A percentile compares a stretch with the other conserved stretches of the same genome.
phyloP scores from a whole-genome alignment of 2,329 filamentous ascomycete species.

The Cladosporium halotolerans region DNA sequence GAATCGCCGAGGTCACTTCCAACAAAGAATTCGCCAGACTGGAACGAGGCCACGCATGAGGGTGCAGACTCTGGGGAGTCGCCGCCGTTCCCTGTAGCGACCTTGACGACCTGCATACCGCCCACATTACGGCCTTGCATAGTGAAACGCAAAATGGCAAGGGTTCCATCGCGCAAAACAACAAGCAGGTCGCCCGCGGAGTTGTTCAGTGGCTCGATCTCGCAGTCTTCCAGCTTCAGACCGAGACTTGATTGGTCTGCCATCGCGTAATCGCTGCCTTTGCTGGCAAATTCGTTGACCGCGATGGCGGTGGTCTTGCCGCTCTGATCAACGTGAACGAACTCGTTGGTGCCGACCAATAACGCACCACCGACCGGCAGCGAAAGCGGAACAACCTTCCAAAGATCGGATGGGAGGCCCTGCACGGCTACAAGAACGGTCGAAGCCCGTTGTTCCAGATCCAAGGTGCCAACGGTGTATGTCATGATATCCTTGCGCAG shows the following conservation, averaged over 20 bases:
- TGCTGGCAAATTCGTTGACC: conserved; percentile 83
- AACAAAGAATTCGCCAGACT: conserved; percentile 57
- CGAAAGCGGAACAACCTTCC: conserved; percentile 73
- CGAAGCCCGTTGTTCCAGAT: conserved; percentile 86
- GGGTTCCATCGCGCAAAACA: conserved; percentile 65
- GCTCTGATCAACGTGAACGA: conserved; percentile 93
- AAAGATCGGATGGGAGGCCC: conserved; percentile 80
- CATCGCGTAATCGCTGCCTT: conserved; percentile 75
- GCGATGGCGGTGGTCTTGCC: conserved; percentile 89
- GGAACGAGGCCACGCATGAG: conserved; percentile 63
- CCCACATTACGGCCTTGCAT: conserved; percentile 89
- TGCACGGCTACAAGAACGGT: conserved; percentile 85
- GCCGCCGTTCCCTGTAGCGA: conserved; percentile 59
- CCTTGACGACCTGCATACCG: conserved; percentile 65
- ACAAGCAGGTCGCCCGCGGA: conserved; percentile 81
- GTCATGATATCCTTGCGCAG: conserved; percentile 78
- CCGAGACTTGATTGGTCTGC: conserved; percentile 77
- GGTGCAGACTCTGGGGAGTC: conserved; percentile 54
- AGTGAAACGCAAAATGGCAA: conserved; percentile 72
- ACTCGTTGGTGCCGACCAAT: conserved; percentile 78
- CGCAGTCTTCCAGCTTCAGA: conserved; percentile 74
- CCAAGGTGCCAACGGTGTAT: conserved; percentile 92
- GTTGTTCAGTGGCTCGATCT: conserved; percentile 67
- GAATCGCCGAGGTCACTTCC: conserved; percentile 83
- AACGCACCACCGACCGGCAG: conserved; percentile 83